These are phyloP conservation scores for Samsoniella hepiali DNA, from an alignment of 2,329 filamentous ascomycete species.

Conservation along the genomic window DNA sequence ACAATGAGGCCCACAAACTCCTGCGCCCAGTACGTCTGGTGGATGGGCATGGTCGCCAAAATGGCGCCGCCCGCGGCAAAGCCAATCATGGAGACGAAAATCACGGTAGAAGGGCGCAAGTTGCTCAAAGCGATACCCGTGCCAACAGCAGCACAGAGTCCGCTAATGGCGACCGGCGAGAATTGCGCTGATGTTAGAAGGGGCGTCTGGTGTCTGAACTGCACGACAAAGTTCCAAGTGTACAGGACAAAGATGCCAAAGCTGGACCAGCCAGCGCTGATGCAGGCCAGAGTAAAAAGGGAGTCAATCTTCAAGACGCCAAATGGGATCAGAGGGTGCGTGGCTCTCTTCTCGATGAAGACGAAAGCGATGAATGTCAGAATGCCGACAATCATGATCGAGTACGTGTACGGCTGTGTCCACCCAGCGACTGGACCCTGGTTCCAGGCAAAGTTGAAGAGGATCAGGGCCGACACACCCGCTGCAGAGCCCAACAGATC, in stretches of 20 bases:
- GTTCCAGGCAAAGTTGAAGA: constrained; percentile 63
- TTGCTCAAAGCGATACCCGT: constrained; percentile 35
- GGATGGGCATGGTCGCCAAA: constrained; percentile 42
- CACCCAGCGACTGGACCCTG: constrained; percentile 57
- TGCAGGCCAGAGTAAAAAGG: constrained; percentile 48
- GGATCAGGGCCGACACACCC: constrained; percentile 50
- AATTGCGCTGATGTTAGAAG: constrained; percentile 42
- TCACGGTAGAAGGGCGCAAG: constrained; percentile 33
- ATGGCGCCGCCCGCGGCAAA: constrained; percentile 40
- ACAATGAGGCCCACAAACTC: constrained; percentile 55
- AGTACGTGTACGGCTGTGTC: constrained; percentile 50
- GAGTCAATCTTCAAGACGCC: constrained; percentile 43
- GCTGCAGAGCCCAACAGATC: constrained; percentile 34
- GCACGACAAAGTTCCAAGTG: constrained; percentile 43
- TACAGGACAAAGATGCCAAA: constrained; percentile 50
- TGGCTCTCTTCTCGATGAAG: constrained; percentile 45
- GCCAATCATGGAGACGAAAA: constrained; percentile 39
- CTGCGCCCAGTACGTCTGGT: constrained; percentile 59
- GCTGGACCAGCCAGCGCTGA: constrained; percentile 46
- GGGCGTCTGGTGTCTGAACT: constrained; percentile 36
- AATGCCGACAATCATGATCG: constrained; percentile 52
- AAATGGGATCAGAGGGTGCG: constrained; percentile 53
- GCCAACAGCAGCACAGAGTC: constrained; percentile 40
- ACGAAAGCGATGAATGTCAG: constrained; percentile 51
- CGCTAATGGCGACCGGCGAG: constrained; percentile 36